These are phyloP conservation scores for Alternaria brassicicola DNA, from an alignment of 2,329 filamentous ascomycete species.

Conservation along the genomic window DNA sequence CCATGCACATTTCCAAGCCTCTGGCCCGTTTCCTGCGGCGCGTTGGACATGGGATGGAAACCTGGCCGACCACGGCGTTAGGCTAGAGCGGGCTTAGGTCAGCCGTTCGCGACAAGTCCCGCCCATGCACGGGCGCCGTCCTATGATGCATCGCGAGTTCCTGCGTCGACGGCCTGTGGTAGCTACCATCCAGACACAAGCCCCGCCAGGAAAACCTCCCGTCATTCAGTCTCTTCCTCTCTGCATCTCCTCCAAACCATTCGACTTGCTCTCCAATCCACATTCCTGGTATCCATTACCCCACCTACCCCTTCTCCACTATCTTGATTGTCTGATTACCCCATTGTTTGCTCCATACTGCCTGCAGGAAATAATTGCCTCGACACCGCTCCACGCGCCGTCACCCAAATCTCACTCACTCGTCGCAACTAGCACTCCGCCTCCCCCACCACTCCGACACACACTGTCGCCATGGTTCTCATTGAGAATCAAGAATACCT, in stretches of 20 bases:
- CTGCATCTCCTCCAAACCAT: slow-evolving; percentile 11
- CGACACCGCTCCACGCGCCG: slow-evolving; percentile 32
- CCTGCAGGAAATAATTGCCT: slow-evolving; percentile 26
- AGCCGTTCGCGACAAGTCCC: slow-evolving; percentile 31
- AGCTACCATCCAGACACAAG: slow-evolving; percentile 27
- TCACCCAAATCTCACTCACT: slow-evolving; percentile 19
- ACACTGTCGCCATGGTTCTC: slow-evolving; percentile 72
- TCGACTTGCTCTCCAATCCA: slow-evolving; percentile 11
- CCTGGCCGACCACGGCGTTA: slow-evolving; percentile 18
- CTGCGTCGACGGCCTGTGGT: slow-evolving; percentile 36
- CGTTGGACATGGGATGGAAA: slow-evolving; percentile 20
- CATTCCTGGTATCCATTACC: slow-evolving; percentile 4
- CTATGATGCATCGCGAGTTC: slow-evolving; percentile 44
- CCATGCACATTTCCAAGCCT: not conserved
- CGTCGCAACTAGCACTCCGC: slow-evolving; percentile 6
- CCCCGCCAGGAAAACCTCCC: slow-evolving; percentile 24
- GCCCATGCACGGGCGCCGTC: slow-evolving; percentile 26
- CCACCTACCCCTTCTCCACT: slow-evolving; percentile 11
- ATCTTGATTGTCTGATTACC: slow-evolving; percentile 25
- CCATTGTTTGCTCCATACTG: slow-evolving; percentile 27
- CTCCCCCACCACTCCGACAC: slow-evolving; percentile 13
- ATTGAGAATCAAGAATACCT: slow-evolving; percentile 87
- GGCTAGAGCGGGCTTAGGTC: slow-evolving; percentile 15
- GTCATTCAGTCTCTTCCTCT: slow-evolving; percentile 15
- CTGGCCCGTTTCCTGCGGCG: slow-evolving; percentile 17